Base-by-base conservation (phyloP, 805 yeast genomes). In the Saccharomycopsis babjevae region DNA sequence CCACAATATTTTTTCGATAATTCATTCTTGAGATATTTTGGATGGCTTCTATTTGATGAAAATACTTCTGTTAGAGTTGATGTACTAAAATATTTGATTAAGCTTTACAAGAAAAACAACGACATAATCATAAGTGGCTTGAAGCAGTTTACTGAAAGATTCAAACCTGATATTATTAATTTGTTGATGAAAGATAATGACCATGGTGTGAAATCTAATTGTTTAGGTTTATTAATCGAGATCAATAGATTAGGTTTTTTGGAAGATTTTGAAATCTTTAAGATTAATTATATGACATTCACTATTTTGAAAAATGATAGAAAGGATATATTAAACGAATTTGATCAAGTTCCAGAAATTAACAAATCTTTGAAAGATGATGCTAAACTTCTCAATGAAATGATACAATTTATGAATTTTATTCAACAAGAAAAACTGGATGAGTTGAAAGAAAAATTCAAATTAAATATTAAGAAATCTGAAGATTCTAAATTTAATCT, bases 1-100 rank as follows among this genome's bases (percentile, higher is more conserved):
- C 96, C 96, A 0, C 91, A 86, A 61, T 73, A 77, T 59, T 90
- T 88, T 67, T 79, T 87, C 65, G 87, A 83, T 63, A 84, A 86
- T 13, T 75, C 84, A 1, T 89, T 84, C 67, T 76, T 90, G 64
- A 80, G 91, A 64, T 89, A 88, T 70, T 79, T 88, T 68, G 96
- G 96, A 4, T 88, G 96, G 96, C 75, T 89, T 39, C 73, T 92
- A 50, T 84, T 92, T n/a, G 97, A 91, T 68, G 75, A 82, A 1
- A 78, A 81, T 16, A 71, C 79, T 11, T 64, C 69, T 2, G 96
- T 89, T 0, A 78, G 96, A 66, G 69, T 77, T 8, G 90, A 88
- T 66, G 91, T 84, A 1, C 68, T 87, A 30, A 81, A 77, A 65
- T 77, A 79, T 3, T 72, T 91, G 54, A 69, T 75, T 13, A 83